Conservation (phyloP, 208 protist species). For the Balamuthia mandrillaris region DNA sequence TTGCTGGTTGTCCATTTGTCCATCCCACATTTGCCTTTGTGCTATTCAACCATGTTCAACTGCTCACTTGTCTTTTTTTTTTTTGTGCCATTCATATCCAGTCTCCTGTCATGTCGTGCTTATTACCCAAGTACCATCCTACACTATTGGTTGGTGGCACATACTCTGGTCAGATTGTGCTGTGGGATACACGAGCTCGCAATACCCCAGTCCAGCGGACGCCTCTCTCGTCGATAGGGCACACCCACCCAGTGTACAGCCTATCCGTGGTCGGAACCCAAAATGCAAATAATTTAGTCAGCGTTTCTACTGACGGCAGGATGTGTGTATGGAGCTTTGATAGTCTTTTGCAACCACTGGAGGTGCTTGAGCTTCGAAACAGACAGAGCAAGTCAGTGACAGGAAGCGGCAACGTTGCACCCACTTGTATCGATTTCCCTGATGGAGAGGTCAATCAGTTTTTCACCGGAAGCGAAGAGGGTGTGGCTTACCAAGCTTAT, state of each 20-base stretch:
- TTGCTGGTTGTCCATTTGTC: too few relatives aligned
- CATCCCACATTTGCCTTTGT: neutral
- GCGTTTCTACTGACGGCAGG: slow-evolving; percentile 63
- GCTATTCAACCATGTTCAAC: neutral
- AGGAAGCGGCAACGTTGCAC: slow-evolving; percentile 23
- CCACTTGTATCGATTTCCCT: slow-evolving; percentile 57
- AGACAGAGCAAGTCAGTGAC: slow-evolving; percentile 8
- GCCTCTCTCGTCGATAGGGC: slow-evolving; percentile 49
- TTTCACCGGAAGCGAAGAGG: slow-evolving; percentile 65
- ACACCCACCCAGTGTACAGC: slow-evolving; percentile 62
- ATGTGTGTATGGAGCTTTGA: slow-evolving; percentile 68
- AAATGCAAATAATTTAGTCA: slow-evolving; percentile 66
- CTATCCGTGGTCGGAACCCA: slow-evolving; percentile 59
- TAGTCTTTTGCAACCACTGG: slow-evolving; percentile 49
- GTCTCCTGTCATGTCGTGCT: slow-evolving; percentile 52
- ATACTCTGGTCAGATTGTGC: slow-evolving; percentile 65
- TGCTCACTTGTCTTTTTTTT: neutral
- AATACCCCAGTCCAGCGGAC: slow-evolving; percentile 57
- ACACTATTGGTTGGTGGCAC: slow-evolving; percentile 66
- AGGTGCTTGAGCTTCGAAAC: slow-evolving; percentile 38
- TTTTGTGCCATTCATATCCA: neutral
- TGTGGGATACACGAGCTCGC: slow-evolving; percentile 60
- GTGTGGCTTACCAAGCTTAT: slow-evolving; percentile 47
- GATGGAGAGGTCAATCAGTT: slow-evolving; percentile 62
- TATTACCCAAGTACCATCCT: slow-evolving; percentile 57